phyloP scores from a whole-genome alignment of 352 stramenopile genomes.

The Pythium grandisporangium region DNA sequence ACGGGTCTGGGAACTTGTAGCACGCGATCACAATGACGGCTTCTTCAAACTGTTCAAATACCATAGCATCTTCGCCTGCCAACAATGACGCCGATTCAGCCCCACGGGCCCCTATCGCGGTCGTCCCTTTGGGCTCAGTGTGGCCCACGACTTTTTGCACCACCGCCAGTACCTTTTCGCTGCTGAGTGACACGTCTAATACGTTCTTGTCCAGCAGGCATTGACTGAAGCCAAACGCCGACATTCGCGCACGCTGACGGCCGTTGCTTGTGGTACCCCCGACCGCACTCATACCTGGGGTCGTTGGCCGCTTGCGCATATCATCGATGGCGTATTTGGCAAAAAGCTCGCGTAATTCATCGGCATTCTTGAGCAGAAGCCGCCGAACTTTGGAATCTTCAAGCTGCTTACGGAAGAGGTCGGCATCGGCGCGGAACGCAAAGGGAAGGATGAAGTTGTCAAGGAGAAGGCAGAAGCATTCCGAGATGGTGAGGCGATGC shows the following conservation, averaged over 20 bases:
- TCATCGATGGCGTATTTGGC: constrained; percentile 40
- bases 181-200: constrained; percentile 50
- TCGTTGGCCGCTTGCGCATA: constrained; percentile 13
- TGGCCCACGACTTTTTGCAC: constrained; percentile 37
- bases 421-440: constrained; percentile 59
- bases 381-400: constrained; percentile 56
- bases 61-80: constrained; percentile 33
- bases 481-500: constrained; percentile 60
- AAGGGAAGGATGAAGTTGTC: constrained; percentile 70
- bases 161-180: constrained; percentile 43
- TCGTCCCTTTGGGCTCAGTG: constrained; percentile 12
- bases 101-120: background rate
- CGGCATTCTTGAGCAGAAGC: constrained; percentile 46
- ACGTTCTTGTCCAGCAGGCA: constrained; percentile 54
- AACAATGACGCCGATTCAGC: background rate
- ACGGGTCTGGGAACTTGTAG: constrained; percentile 72
- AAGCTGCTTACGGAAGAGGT: constrained; percentile 66
- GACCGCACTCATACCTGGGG: too few species aligned
- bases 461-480: constrained; percentile 65
- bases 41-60: constrained; percentile 62
- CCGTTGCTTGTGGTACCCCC: too few species aligned
- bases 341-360: constrained; percentile 53
- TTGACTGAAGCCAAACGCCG: constrained; percentile 48
- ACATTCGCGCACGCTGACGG: constrained; percentile 34
- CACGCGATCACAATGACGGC: constrained; percentile 57